phyloP scores from a whole-genome alignment of 129 eudicot genomes.

The Flaveria sonorensis region DNA sequence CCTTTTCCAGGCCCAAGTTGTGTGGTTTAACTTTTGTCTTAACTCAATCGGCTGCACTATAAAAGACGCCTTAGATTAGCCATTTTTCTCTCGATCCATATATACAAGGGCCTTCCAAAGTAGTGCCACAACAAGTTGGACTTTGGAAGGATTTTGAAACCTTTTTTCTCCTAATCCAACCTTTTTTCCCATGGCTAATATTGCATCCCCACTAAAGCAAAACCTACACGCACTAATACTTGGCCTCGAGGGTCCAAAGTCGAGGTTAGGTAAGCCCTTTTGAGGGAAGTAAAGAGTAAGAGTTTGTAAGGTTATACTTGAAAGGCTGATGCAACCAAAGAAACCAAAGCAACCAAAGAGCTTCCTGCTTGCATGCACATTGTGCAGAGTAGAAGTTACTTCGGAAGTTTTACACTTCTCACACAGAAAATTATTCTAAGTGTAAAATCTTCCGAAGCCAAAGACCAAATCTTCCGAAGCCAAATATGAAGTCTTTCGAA shows the following conservation, averaged over 20 bases:
- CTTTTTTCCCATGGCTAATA: constrained; percentile 17
- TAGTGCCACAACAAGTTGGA: constrained; percentile 30
- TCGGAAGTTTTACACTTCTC: too few relatives aligned
- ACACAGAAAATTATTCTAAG: too few relatives aligned
- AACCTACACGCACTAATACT: constrained; percentile 12
- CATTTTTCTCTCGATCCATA: constrained; percentile 26
- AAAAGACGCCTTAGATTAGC: constrained; percentile 17
- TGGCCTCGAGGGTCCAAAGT: constrained; percentile 7
- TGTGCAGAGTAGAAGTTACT: too few relatives aligned
- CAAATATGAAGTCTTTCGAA: too few relatives aligned
- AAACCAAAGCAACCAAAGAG: too few relatives aligned
- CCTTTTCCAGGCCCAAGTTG: too few relatives aligned
- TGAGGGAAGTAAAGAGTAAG: constrained; percentile 17
- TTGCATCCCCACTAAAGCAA: constrained; percentile 16
- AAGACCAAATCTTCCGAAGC: too few relatives aligned
- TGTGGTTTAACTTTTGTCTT: constrained; percentile 15
- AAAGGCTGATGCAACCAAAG: too few relatives aligned
- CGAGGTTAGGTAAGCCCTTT: constrained; percentile 10
- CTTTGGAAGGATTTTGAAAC: constrained; percentile 3
- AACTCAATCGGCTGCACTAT: constrained; percentile 11
- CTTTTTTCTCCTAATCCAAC: not conserved
- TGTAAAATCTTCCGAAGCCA: too few relatives aligned
- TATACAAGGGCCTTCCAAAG: constrained; percentile 28
- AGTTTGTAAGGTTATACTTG: too few relatives aligned
- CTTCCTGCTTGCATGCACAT: too few relatives aligned